These are phyloP conservation scores for Salix exigua DNA, from an alignment of 345 rosid species.

Conservation along the genomic window DNA sequence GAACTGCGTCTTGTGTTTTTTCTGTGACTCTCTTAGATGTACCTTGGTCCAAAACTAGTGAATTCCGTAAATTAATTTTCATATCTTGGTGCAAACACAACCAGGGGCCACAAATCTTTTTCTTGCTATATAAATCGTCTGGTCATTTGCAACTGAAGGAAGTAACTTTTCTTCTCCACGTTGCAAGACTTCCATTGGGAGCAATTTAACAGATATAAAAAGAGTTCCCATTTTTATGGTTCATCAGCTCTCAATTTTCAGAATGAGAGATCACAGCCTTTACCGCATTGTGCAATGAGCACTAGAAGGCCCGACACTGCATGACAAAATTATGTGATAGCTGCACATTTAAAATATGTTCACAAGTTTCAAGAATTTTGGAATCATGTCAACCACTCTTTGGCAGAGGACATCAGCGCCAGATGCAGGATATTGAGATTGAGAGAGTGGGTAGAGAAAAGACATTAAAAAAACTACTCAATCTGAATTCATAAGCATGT, in stretches of 20 bases:
- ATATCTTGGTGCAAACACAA: background rate
- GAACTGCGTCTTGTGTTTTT: conserved; percentile 3
- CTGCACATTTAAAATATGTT: no score
- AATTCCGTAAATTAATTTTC: conserved; percentile 9
- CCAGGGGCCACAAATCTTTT: background rate
- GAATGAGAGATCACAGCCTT: no score
- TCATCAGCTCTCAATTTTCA: no score
- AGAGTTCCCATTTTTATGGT: no score
- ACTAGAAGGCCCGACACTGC: no score
- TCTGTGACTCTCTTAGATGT: conserved; percentile 4
- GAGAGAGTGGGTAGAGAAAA: background rate
- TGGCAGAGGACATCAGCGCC: background rate
- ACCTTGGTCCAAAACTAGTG: conserved; percentile 16
- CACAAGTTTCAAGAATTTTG: no score
- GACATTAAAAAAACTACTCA: background rate
- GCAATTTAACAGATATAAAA: no score
- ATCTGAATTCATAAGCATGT: background rate
- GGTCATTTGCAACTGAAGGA: background rate
- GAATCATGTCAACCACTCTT: no score
- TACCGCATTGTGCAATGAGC: no score
- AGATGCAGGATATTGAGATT: background rate
- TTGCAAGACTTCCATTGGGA: no score
- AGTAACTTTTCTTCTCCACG: background rate
- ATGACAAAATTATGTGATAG: no score
- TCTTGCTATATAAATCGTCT: background rate